Evolutionary conservation across 257 asterid species (phyloP), one percentile per base, ranked within the genome.

Genomic region (Solanum gandarillasii): DNA sequence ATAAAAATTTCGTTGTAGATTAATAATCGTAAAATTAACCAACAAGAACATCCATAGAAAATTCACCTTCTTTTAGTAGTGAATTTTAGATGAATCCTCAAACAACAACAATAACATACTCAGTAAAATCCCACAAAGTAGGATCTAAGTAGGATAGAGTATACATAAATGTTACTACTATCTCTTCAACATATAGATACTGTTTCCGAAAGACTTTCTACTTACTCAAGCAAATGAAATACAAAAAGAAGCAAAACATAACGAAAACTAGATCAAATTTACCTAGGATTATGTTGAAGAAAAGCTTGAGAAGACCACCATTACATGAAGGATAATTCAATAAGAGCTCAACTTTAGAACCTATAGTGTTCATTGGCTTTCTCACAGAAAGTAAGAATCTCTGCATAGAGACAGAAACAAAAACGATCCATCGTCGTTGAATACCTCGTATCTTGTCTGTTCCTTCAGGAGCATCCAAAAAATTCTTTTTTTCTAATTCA

Each of bases 401-500:
- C 86, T 94, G 96, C 16, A 88, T 58, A 32, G 86, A 88, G 2
- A 94, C 88, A 3, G 97, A 94, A 35, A 93, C 78, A 83, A 95
- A 94, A 25, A 95, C 48, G 60, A 94, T 90, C 98, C 96, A 94
- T 88, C 98, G 88, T 5, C 65, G 91, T 3, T 90, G 78, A 62
- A 93, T 76, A 46, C 91, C 89, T 25, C 43, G 31, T 48, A 83
- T 39, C 62, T 23, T 83, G 39, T 58, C 89, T 31, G 76, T 86
- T 21, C 58, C 90, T 5, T 41, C 88, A 23, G 90, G 60, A 9
- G 87, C 38, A 43, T 92, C 88, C 39, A 87, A 83, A 65, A 93
- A 94, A 1, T 87, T 90, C 58, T 89, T 83, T 16, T 78, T 90
- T 27, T 87, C 92, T 16, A 95, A 83, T 18, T 90, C 87, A 4